A percentile compares a stretch with the other conserved stretches of the same genome.
Evolutionary conservation across 2,329 filamentous ascomycete genomes (phyloP).

Genomic region (Geosmithia morbida): DNA sequence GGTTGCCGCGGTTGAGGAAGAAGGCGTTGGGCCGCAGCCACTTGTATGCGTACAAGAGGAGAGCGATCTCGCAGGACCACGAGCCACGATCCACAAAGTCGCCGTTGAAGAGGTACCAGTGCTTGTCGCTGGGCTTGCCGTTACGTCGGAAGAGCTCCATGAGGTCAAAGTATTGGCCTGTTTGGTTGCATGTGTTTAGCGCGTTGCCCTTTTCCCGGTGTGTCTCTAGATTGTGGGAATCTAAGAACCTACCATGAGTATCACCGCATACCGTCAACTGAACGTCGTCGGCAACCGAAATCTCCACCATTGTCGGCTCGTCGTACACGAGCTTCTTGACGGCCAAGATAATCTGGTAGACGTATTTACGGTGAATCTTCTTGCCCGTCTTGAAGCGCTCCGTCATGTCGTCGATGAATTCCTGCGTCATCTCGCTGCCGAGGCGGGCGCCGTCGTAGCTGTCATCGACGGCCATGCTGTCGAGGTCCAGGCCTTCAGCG

Average conservation of each 20-base stretch:
- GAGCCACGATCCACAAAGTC: constrained; percentile 97
- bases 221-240: background rate
- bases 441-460: constrained; percentile 75
- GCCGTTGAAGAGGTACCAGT: constrained; percentile 95
- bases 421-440: constrained; percentile 75
- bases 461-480: constrained; percentile 68
- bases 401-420: constrained; percentile 97
- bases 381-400: constrained; percentile 92
- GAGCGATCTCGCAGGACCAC: constrained; percentile 94
- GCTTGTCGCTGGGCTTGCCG: constrained; percentile 68
- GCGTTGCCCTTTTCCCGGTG: background rate
- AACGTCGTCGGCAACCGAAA: constrained; percentile 62
- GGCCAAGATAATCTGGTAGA: constrained; percentile 87
- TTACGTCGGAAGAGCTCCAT: constrained; percentile 93
- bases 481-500: constrained; percentile 77
- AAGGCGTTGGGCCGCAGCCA: constrained; percentile 79
- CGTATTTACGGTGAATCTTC: constrained; percentile 90
- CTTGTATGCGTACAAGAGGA: constrained; percentile 92
- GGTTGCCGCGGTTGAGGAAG: constrained; percentile 95
- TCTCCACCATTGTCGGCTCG: constrained; percentile 94
- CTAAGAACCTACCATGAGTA: constrained; percentile 59
- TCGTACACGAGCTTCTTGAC: constrained; percentile 82
- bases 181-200: constrained; percentile 5
- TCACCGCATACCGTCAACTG: constrained; percentile 92
- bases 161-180: constrained; percentile 93